Evolutionary conservation across 2,329 filamentous ascomycete genomes (phyloP).

Genomic region (Chrysoporthe austroafricana): DNA sequence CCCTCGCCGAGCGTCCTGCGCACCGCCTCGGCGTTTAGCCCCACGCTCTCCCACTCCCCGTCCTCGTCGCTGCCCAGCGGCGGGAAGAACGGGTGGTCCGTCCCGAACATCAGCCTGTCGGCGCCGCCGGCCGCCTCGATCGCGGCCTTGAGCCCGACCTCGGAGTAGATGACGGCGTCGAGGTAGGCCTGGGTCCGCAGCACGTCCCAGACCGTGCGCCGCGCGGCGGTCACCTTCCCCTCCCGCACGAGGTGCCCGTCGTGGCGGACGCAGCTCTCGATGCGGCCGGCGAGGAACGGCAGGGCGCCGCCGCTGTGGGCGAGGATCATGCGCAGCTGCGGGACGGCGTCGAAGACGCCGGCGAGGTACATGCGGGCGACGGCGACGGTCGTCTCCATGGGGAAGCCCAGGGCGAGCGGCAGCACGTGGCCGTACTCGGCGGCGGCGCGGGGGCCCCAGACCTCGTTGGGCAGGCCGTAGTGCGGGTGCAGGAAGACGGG

Average conservation of each 20-base stretch:
- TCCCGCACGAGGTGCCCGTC: slow-evolving; percentile 74
- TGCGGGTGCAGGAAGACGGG: slow-evolving; percentile 88
- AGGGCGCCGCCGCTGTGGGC: slow-evolving; percentile 89
- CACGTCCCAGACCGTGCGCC: slow-evolving; percentile 59
- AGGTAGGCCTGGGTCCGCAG: slow-evolving; percentile 79
- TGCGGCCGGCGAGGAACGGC: slow-evolving; percentile 84
- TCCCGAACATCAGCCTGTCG: slow-evolving; percentile 79
- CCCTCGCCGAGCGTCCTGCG: slow-evolving; percentile 33
- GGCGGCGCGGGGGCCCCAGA: slow-evolving; percentile 73
- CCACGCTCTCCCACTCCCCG: slow-evolving; percentile 72
- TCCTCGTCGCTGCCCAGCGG: slow-evolving; percentile 66
- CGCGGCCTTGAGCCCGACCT: slow-evolving; percentile 72
- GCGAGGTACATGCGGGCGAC: slow-evolving; percentile 86
- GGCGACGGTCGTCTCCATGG: slow-evolving; percentile 90
- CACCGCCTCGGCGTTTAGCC: slow-evolving; percentile 43
- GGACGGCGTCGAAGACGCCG: slow-evolving; percentile 80
- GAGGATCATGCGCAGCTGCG: slow-evolving; percentile 71
- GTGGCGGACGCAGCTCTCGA: slow-evolving; percentile 85
- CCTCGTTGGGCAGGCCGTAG: slow-evolving; percentile 80
- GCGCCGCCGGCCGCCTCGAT: slow-evolving; percentile 66
- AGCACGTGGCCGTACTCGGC: slow-evolving; percentile 84
- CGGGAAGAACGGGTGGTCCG: slow-evolving; percentile 86
- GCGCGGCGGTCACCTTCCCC: slow-evolving; percentile 54
- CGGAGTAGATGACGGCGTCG: slow-evolving; percentile 83
- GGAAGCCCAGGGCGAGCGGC: slow-evolving; percentile 83